Conservation (phyloP, 164 flowering plant genomes). For the Nelumbo lutea region DNA sequence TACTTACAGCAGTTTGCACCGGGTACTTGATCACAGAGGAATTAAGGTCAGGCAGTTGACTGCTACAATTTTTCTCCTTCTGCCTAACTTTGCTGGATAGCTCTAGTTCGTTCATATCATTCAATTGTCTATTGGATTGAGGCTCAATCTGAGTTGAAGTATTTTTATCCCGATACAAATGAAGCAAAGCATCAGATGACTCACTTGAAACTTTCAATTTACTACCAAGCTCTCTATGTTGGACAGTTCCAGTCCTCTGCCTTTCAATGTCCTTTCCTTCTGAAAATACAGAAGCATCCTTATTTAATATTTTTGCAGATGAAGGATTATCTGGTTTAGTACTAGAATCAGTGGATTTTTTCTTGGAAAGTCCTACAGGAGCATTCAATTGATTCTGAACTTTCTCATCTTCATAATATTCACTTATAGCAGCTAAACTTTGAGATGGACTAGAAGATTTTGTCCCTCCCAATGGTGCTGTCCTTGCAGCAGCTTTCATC, state of each 20-base stretch:
- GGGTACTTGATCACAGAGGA: constrained; percentile 34
- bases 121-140: constrained; percentile 30
- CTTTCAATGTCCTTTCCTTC: constrained; percentile 43
- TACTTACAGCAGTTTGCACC: constrained; percentile 38
- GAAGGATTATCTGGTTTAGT: constrained; percentile 25
- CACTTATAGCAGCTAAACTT: constrained; percentile 21
- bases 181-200: constrained; percentile 31
- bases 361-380: constrained; percentile 31
- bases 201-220: constrained; percentile 41
- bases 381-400: constrained; percentile 27
- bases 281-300: constrained; percentile 27
- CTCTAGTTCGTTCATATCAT: constrained; percentile 29
- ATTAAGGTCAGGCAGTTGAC: constrained; percentile 45
- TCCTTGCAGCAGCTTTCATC: constrained; percentile 43
- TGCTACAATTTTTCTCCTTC: constrained; percentile 44
- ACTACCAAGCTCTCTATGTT: constrained; percentile 29
- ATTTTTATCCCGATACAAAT: constrained; percentile 36
- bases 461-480: constrained; percentile 32
- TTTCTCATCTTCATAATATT: constrained; percentile 36
- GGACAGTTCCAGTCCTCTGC: constrained; percentile 33
- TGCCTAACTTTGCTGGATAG: constrained; percentile 26
- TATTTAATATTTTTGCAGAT: constrained; percentile 33
- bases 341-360: constrained; percentile 45
- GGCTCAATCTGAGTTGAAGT: constrained; percentile 27
- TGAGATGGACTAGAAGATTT: constrained; percentile 31